These are phyloP conservation scores for Eucalyptus tenuipes DNA, from an alignment of 345 rosid genomes.

Conservation along the genomic window DNA sequence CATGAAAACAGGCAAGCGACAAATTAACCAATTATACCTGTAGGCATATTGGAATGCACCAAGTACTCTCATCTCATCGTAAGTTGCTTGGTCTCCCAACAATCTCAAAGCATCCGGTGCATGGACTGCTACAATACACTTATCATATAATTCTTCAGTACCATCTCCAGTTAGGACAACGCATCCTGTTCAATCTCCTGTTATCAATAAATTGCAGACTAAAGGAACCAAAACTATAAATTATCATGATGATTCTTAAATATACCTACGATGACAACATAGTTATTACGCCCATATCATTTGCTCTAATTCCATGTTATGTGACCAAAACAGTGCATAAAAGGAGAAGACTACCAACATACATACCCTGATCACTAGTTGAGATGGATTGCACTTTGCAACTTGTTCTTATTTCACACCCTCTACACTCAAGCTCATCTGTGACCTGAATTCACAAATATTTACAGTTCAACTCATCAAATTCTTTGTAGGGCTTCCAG, in stretches of 20 bases:
- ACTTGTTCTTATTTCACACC: slow-evolving; percentile 52
- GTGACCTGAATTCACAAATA: slow-evolving; percentile 32
- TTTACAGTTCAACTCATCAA: background rate
- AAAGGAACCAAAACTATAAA: background rate
- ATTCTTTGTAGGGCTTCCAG: background rate
- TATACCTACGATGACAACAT: background rate
- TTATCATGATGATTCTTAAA: background rate
- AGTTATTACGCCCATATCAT: background rate
- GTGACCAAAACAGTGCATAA: background rate
- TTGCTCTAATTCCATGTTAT: background rate
- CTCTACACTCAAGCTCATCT: slow-evolving; percentile 45
- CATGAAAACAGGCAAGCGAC: background rate
- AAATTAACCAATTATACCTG: slow-evolving; percentile 26
- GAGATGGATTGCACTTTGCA: slow-evolving; percentile 43
- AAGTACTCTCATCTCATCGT: slow-evolving; percentile 59
- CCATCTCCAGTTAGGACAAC: slow-evolving; percentile 36
- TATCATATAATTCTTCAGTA: slow-evolving; percentile 23
- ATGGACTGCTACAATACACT: slow-evolving; percentile 57
- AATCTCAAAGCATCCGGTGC: slow-evolving; percentile 70
- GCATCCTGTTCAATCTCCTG: slow-evolving; percentile 22
- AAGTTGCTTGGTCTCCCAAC: slow-evolving; percentile 57
- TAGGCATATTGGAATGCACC: slow-evolving; percentile 84
- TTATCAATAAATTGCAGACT: background rate
- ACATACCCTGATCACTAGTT: slow-evolving; percentile 30
- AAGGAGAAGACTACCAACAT: background rate